Evolutionary conservation across 805 yeast species (phyloP).

Genomic region (Torulaspora quercuum): DNA sequence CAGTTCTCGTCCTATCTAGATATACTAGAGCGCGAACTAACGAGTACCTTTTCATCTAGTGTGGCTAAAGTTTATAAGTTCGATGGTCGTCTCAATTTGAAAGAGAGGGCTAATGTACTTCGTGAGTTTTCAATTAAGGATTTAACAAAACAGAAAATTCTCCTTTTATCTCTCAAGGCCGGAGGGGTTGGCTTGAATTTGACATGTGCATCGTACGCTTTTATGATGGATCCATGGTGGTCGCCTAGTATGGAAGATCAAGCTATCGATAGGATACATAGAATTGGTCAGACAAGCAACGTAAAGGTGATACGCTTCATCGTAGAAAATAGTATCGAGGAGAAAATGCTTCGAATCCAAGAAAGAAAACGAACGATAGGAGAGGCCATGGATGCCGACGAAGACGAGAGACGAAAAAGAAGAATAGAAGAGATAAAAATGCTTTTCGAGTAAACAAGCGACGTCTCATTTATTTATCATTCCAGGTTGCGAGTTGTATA

Average conservation of each 20-base stretch:
- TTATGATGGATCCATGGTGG: conserved; percentile 98
- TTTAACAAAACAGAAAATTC: conserved; percentile 41
- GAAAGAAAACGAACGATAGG: conserved; percentile 78
- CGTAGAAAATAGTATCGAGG: conserved; percentile 79
- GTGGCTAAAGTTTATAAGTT: conserved; percentile 53
- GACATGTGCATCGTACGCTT: conserved; percentile 80
- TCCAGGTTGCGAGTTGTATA: background rate
- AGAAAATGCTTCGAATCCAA: conserved; percentile 81
- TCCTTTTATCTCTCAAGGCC: conserved; percentile 77
- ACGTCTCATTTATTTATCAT: no score
- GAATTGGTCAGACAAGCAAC: conserved; percentile 76
- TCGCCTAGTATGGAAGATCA: conserved; percentile 87
- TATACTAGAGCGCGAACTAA: conserved; percentile 61
- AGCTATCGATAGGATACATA: conserved; percentile 85
- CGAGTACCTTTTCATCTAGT: conserved; percentile 41
- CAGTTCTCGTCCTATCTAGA: conserved; percentile 85
- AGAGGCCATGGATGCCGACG: conserved; percentile 73
- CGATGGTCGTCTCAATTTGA: conserved; percentile 74
- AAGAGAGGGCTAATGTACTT: conserved; percentile 60
- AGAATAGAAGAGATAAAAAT: conserved; percentile 70
- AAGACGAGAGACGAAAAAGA: conserved; percentile 66
- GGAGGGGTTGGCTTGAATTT: conserved; percentile 93
- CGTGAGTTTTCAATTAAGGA: conserved; percentile 47
- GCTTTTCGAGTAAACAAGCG: conserved; percentile 53
- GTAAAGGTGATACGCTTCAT: conserved; percentile 80